Evolutionary conservation across 2,329 filamentous ascomycete species (phyloP).

Genomic region (Lecanicillium sp.): DNA sequence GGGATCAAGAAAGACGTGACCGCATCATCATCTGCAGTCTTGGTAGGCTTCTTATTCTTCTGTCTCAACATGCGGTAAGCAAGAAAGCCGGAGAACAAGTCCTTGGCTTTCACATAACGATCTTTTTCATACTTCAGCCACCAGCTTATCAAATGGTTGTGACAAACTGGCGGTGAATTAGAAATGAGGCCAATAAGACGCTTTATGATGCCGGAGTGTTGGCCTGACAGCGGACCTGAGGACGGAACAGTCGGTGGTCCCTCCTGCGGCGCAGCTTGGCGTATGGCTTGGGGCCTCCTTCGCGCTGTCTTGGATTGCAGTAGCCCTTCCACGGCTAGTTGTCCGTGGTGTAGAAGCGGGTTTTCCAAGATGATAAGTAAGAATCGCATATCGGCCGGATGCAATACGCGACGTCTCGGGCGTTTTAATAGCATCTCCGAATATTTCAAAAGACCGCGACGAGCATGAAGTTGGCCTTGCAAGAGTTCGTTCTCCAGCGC

Average conservation of each 20-base stretch:
- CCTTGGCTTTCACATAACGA: conserved; percentile 67
- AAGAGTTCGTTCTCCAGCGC: conserved; percentile 42
- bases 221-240: conserved; percentile 47
- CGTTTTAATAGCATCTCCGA: conserved; percentile 75
- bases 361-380: conserved; percentile 74
- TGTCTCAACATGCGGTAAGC: conserved; percentile 72
- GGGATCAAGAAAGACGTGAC: conserved; percentile 65
- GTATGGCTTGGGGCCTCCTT: conserved; percentile 17
- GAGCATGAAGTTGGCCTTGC: conserved; percentile 61
- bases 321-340: conserved; percentile 35
- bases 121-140: conserved; percentile 62
- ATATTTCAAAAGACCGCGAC: conserved; percentile 66
- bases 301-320: conserved; percentile 26
- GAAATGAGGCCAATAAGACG: conserved; percentile 74
- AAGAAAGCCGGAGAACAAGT: conserved; percentile 71
- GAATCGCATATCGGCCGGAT: conserved; percentile 68
- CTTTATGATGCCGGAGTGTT: conserved; percentile 81
- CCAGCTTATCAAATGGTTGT: conserved; percentile 73
- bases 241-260: conserved; percentile 22
- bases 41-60: conserved; percentile 58
- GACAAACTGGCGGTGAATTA: conserved; percentile 68
- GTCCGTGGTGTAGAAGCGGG: conserved; percentile 58
- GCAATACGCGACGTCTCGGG: conserved; percentile 62
- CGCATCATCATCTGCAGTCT: conserved; percentile 52
- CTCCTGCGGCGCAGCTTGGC: conserved; percentile 17